Evolutionary conservation across 371 early-diverging fungal genomes (phyloP).

Genomic region (Rhizopus sp.): DNA sequence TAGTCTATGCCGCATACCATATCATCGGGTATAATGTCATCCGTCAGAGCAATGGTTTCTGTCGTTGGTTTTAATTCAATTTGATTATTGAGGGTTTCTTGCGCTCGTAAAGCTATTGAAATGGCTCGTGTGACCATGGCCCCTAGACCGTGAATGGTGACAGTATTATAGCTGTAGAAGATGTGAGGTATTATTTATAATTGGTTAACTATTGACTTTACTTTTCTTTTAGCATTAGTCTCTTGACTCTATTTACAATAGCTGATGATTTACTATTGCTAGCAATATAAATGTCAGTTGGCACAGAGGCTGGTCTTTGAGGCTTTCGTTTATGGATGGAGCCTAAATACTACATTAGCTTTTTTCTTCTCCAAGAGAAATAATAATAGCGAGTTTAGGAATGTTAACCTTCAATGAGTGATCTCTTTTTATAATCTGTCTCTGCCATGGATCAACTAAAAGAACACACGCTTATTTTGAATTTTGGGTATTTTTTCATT

Average conservation of each 20-base stretch:
- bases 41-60: constrained; percentile 51
- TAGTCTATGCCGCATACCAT: constrained; percentile 23
- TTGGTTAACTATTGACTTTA: constrained; percentile 11
- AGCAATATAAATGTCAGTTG: constrained; percentile 63
- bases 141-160: constrained; percentile 75
- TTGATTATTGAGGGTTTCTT: constrained; percentile 47
- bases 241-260: constrained; percentile 42
- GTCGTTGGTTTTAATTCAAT: constrained; percentile 50
- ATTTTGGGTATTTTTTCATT: no score
- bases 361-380: not conserved
- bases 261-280: constrained; percentile 44
- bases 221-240: constrained; percentile 50
- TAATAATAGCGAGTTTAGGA: not conserved
- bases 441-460: not conserved
- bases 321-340: constrained; percentile 51
- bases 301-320: constrained; percentile 49
- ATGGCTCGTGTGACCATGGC: constrained; percentile 63
- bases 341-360: constrained; percentile 19
- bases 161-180: constrained; percentile 31
- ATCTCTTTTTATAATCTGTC: constrained; percentile 1
- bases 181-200: no score
- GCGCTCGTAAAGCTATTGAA: constrained; percentile 52
- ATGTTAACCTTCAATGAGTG: not conserved
- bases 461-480: no score
- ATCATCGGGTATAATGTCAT: constrained; percentile 59